These are phyloP conservation scores for Nicotiana knightiana DNA, from an alignment of 257 asterid genomes.

Conservation along the genomic window DNA sequence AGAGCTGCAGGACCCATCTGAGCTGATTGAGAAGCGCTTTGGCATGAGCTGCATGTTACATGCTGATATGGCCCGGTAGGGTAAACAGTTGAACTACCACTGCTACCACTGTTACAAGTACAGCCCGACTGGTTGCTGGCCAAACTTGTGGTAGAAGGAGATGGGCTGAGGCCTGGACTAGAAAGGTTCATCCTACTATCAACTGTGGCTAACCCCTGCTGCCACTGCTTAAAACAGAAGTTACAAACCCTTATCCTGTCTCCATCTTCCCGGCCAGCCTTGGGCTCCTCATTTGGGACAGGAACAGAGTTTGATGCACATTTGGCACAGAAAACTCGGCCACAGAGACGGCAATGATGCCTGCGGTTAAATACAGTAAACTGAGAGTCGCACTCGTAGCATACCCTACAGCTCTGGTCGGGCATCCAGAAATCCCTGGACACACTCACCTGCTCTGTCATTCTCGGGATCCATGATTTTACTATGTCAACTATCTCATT, in stretches of 20 bases:
- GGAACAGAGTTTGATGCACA: constrained; percentile 87
- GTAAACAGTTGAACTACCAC: constrained; percentile 56
- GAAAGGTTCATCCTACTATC: constrained; percentile 45
- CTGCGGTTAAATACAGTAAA: constrained; percentile 82
- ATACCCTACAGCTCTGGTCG: constrained; percentile 90
- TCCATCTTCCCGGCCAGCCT: constrained; percentile 43
- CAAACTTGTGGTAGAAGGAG: constrained; percentile 70
- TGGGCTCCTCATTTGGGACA: constrained; percentile 26
- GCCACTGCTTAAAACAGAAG: constrained; percentile 79
- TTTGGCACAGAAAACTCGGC: constrained; percentile 75
- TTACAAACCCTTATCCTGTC: constrained; percentile 78
- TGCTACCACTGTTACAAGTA: constrained; percentile 63
- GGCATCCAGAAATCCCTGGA: constrained; percentile 99
- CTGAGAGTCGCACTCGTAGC: constrained; percentile 90
- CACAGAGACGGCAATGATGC: constrained; percentile 95
- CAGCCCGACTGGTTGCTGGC: constrained; percentile 75
- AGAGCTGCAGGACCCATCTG: constrained; percentile 37
- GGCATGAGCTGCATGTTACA: constrained; percentile 44
- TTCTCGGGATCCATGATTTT: constrained; percentile 78
- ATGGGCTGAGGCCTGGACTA: constrained; percentile 42
- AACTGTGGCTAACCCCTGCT: constrained; percentile 51
- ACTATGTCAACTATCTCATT: constrained; percentile 60
- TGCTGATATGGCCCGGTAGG: constrained; percentile 65
- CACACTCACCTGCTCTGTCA: constrained; percentile 64
- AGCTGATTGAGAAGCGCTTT: constrained; percentile 31